These are phyloP conservation scores for Aeschynomene evenia DNA, from an alignment of 306 rosid genomes.

Conservation along the genomic window DNA sequence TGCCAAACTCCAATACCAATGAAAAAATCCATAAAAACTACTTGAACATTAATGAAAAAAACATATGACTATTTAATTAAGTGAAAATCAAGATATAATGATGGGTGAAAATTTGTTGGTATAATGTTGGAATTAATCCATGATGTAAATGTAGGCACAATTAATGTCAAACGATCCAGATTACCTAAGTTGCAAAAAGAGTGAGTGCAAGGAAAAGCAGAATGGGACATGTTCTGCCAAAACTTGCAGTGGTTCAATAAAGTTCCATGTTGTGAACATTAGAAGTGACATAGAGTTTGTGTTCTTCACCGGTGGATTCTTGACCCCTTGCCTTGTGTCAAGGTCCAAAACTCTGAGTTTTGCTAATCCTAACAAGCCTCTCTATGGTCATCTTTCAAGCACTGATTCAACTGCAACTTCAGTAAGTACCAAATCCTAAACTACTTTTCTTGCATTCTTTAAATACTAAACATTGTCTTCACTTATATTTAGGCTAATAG, in stretches of 20 bases:
- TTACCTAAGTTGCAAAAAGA: constrained; percentile 64
- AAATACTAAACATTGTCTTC: not conserved
- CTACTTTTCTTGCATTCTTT: too few species aligned
- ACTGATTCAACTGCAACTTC: constrained; percentile 66
- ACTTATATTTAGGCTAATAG: too few species aligned
- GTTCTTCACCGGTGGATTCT: constrained; percentile 67
- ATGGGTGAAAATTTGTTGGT: not conserved
- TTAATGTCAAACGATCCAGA: constrained; percentile 57
- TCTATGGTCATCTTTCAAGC: constrained; percentile 69
- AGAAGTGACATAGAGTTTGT: constrained; percentile 79
- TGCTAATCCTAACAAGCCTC: constrained; percentile 66
- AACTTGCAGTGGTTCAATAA: constrained; percentile 62
- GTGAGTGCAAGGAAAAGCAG: constrained; percentile 39
- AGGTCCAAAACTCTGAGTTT: constrained; percentile 51
- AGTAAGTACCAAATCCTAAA: constrained; percentile 42
- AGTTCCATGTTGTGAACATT: constrained; percentile 81
- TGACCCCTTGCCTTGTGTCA: constrained; percentile 51
- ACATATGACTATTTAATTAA: not conserved
- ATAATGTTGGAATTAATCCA: not conserved
- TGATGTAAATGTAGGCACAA: constrained; percentile 51
- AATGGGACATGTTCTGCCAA: constrained; percentile 36
- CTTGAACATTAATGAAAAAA: not conserved
- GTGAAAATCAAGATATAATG: too few species aligned
- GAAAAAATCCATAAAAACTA: not conserved
- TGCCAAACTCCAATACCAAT: too few species aligned